Conservation (phyloP, 1,139 yeast species). For the Yamadazyma mexicana region DNA sequence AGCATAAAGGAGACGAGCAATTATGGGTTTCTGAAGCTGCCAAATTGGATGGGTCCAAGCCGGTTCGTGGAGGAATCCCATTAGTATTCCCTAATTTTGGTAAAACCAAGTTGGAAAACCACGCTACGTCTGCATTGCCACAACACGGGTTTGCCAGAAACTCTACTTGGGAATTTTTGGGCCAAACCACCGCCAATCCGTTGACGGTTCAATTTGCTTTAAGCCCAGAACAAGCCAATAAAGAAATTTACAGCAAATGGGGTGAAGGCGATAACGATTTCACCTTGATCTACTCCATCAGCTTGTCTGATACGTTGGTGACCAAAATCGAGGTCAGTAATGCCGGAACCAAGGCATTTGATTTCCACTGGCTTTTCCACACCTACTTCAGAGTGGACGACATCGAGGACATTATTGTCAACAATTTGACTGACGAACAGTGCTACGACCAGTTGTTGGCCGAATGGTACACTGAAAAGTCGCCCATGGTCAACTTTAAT, state of each 20-base stretch:
- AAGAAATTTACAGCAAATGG: constrained; percentile 59
- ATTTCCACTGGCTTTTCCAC: constrained; percentile 94
- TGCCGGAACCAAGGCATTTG: constrained; percentile 61
- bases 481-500: constrained; percentile 69
- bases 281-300: constrained; percentile 70
- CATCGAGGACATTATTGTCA: constrained; percentile 72
- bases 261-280: constrained; percentile 60
- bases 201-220: constrained; percentile 85
- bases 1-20: constrained; percentile 64
- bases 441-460: constrained; percentile 75
- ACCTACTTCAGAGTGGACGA: constrained; percentile 81
- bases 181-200: constrained; percentile 59
- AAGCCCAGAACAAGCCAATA: constrained; percentile 76
- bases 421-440: constrained; percentile 68
- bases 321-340: constrained; percentile 78
- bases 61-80: constrained; percentile 97
- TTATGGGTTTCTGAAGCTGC: constrained; percentile 68
- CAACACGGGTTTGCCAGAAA: constrained; percentile 97
- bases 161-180: constrained; percentile 88
- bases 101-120: constrained; percentile 45
- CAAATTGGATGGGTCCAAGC: constrained; percentile 82
- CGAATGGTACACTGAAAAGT: constrained; percentile 64
- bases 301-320: constrained; percentile 55
- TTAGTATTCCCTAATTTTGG: constrained; percentile 96
- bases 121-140: constrained; percentile 57